Evolutionary conservation across 495 filamentous ascomycete genomes (phyloP).

Genomic region (Amphirosellinia nigrospora): DNA sequence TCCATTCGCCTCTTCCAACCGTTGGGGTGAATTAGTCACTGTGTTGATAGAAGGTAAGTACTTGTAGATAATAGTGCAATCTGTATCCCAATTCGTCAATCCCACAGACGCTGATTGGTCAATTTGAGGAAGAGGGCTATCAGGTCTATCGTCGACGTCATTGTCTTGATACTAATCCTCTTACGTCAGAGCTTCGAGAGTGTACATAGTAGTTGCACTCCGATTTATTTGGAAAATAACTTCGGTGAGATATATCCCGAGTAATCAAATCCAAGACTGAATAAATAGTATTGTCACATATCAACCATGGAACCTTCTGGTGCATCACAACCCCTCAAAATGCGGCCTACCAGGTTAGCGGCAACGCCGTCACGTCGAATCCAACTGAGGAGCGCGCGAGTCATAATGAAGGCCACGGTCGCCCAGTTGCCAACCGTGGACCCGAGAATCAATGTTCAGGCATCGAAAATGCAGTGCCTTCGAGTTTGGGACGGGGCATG

Average conservation of each 20-base stretch:
- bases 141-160: conserved; percentile 11
- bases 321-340: conserved; percentile 56
- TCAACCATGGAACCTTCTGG: conserved; percentile 22
- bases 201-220: not conserved
- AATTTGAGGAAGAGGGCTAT: not conserved
- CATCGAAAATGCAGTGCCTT: conserved; percentile 38
- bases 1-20: not conserved
- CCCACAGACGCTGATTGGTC: conserved; percentile 6
- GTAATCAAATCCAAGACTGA: not conserved
- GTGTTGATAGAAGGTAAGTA: too few relatives aligned
- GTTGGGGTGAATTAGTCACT: not conserved
- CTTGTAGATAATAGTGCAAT: not conserved
- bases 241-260: not conserved
- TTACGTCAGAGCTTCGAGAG: not conserved
- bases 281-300: not conserved
- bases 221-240: not conserved
- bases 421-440: conserved; percentile 37
- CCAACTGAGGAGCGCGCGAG: conserved; percentile 53
- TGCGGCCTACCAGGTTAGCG: conserved; percentile 55
- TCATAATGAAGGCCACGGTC: conserved; percentile 30
- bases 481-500: conserved; percentile 47
- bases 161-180: not conserved
- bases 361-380: conserved; percentile 57
- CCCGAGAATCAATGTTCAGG: conserved; percentile 28
- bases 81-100: not conserved